phyloP scores from a whole-genome alignment of 768 basidiomycete species.

The Fomitopsis pulvina region DNA sequence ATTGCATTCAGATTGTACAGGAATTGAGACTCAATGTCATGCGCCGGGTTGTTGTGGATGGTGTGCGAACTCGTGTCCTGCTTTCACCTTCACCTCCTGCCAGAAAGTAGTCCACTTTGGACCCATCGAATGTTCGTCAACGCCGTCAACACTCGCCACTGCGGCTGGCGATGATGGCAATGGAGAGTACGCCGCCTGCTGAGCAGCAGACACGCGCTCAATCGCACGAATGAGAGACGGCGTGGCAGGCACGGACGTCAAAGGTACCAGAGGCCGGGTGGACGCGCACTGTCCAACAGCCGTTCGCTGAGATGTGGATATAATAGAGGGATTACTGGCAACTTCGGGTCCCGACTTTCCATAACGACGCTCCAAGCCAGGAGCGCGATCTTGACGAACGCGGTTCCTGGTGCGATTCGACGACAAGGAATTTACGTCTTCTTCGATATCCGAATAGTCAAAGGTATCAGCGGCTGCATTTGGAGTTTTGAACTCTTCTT shows the following conservation, averaged over 20 bases:
- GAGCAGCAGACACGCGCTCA: constrained; percentile 52
- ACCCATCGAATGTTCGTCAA: constrained; percentile 10
- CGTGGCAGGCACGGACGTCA: constrained; percentile 49
- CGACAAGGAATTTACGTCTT: constrained; percentile 17
- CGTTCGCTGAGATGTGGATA: constrained; percentile 15
- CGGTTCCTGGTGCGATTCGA: neutral
- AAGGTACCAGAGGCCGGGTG: constrained; percentile 14
- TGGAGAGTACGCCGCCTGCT: constrained; percentile 40
- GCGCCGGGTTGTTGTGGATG: neutral
- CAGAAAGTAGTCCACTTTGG: constrained; percentile 39
- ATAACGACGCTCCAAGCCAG: constrained; percentile 42
- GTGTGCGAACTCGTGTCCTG: constrained; percentile 11
- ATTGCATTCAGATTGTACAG: too few relatives aligned
- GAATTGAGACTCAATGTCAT: neutral
- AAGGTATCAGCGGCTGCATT: constrained; percentile 3
- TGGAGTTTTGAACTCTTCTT: neutral
- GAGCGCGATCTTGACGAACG: constrained; percentile 35
- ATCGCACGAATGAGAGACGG: constrained; percentile 59
- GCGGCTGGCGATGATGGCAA: neutral
- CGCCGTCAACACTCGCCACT: neutral
- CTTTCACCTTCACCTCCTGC: constrained; percentile 35
- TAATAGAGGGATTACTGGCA: constrained; percentile 1
- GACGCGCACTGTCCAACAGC: constrained; percentile 19
- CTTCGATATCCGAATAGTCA: constrained; percentile 29
- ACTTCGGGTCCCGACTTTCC: constrained; percentile 11